Base-by-base conservation (phyloP, 192 early-diverging fungal genomes). In the Backusella tuberculispora region DNA sequence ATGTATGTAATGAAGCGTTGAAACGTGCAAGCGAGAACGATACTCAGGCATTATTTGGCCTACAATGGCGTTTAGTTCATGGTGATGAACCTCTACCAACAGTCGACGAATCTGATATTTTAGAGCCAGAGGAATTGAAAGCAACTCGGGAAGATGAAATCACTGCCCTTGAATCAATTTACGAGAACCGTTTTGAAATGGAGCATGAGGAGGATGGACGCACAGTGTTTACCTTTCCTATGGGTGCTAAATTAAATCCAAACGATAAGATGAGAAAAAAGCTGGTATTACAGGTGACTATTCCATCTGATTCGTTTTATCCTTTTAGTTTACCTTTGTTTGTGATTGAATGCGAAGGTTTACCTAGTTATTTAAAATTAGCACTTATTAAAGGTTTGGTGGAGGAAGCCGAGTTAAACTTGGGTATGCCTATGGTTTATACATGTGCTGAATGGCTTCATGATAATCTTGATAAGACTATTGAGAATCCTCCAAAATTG, bases 311-410 rank as follows among this genome's bases (percentile, higher is more conserved):
- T 6, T 83, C 87, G 1, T 76, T 68, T 9, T 97, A 97, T 77
- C 95, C 96, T 0, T 79, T 87, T 34, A 80, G 86, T 38, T 76
- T 87, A 14, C 92, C 90, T 2, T 86, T 86, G 1, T 75, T 95
- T 9, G 84, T 93, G n/a, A 71, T 96, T 40, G 71, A 83, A 10
- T 86, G 91, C 77, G 85, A 83, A n/a, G 74, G 69, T 34, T 78
- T 95, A 26, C 92, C 96, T 0, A 88, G 90, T 3, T 95, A 93
- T 77, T 82, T 95, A 14, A 84, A 87, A 64, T 83, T 91, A 38
- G 85, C 87, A 12, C 82, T 86, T 9, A 87, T 88, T 5, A 80
- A 84, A 46, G 83, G 76, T 66, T 74, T 91, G 0, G 81, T 87
- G 70, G 78, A 85, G 65, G 77, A 84, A 38, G 82, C 79, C 5